phyloP scores from a whole-genome alignment of 495 filamentous ascomycete species.

The Annulohypoxylon moriforme region DNA sequence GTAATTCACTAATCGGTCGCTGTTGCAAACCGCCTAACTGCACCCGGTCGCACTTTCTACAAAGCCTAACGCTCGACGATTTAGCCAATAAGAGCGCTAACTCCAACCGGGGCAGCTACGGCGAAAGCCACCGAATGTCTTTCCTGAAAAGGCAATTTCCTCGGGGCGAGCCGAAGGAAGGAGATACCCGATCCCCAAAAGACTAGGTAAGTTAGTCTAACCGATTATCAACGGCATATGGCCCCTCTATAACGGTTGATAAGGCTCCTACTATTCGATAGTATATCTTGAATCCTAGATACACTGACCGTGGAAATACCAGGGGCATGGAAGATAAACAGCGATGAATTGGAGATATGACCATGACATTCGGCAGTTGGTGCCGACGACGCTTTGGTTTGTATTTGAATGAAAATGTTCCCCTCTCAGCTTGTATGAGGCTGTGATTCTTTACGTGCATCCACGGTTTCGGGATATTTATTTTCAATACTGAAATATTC shows the following conservation, averaged over 20 bases:
- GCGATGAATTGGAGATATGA: background rate
- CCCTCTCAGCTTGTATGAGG: background rate
- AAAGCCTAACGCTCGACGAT: background rate
- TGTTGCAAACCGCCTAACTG: background rate
- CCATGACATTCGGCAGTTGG: background rate
- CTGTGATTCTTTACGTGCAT: background rate
- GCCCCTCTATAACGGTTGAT: background rate
- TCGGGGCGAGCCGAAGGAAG: constrained; percentile 3
- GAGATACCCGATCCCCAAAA: background rate
- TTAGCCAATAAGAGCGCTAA: background rate
- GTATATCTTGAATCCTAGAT: background rate
- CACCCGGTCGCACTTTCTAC: constrained; percentile 1
- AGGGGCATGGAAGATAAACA: background rate
- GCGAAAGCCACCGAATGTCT: constrained; percentile 4
- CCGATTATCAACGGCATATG: background rate
- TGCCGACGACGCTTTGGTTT: background rate
- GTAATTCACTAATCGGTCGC: background rate
- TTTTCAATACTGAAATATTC: background rate
- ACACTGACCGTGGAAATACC: background rate
- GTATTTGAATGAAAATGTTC: background rate
- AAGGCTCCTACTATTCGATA: background rate
- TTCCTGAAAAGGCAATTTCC: background rate
- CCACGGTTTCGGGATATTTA: background rate
- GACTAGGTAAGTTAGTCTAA: background rate
- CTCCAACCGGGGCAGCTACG: background rate